phyloP scores from a whole-genome alignment of 2,329 filamentous ascomycete species.

The Penicillium verrucosum region DNA sequence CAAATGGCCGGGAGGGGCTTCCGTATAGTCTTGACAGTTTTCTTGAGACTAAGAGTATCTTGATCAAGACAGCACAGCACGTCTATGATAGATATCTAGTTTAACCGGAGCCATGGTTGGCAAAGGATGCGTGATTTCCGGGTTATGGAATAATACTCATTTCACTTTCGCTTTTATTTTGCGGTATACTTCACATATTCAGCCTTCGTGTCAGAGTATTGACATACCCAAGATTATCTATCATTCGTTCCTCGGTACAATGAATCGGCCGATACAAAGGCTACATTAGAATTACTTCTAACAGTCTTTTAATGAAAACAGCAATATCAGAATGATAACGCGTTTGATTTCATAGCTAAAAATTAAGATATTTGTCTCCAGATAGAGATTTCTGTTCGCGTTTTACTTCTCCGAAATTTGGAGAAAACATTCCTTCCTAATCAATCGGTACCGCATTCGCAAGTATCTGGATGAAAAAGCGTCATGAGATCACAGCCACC shows the following conservation, averaged over 20 bases:
- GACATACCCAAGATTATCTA: neutral
- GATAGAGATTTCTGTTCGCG: neutral
- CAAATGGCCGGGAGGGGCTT: conserved; percentile 36
- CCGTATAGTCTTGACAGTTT: conserved; percentile 38
- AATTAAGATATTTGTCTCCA: neutral
- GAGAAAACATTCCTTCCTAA: neutral
- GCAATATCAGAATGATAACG: neutral
- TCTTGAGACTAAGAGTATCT: conserved; percentile 30
- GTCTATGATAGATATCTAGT: neutral
- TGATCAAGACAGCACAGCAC: conserved; percentile 23
- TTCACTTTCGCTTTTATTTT: neutral
- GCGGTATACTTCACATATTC: neutral
- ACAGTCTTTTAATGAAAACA: neutral
- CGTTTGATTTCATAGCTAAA: neutral
- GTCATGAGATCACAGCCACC: neutral
- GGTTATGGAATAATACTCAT: neutral
- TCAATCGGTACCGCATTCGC: neutral
- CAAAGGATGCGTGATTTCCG: neutral
- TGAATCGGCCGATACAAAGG: neutral
- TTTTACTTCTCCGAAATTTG: neutral
- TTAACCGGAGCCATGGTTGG: neutral
- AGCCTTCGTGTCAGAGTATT: neutral
- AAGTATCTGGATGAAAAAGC: neutral
- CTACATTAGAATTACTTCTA: neutral
- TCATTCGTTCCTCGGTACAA: neutral